Conservation (phyloP, 2,329 filamentous ascomycete species). For the Shiraia bambusicola region DNA sequence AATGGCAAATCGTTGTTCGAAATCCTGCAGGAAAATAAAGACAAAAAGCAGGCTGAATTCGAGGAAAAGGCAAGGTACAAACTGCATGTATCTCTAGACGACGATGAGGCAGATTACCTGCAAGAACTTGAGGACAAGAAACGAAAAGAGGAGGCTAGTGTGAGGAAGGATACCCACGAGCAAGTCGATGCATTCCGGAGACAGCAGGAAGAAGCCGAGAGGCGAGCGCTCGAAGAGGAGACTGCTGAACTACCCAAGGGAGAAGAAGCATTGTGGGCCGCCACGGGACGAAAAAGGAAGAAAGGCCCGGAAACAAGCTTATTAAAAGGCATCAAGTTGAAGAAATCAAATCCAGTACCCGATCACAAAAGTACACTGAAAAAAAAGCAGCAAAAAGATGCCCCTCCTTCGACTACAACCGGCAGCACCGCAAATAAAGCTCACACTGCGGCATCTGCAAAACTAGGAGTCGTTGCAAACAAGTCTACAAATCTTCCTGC, state of each 20-base stretch:
- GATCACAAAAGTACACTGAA: conserved; percentile 12
- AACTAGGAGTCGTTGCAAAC: conserved; percentile 1
- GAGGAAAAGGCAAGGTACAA: conserved; percentile 70
- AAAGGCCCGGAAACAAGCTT: conserved; percentile 44
- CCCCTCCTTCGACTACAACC: neutral
- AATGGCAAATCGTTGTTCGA: conserved; percentile 70
- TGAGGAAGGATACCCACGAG: conserved; percentile 60
- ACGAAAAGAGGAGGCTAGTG: conserved; percentile 57
- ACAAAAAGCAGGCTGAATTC: conserved; percentile 81
- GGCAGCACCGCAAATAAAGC: neutral
- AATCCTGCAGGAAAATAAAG: conserved; percentile 79
- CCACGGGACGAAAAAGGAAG: conserved; percentile 55
- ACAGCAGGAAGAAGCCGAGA: conserved; percentile 61
- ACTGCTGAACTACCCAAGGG: conserved; percentile 39
- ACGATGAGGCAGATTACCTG: conserved; percentile 77
- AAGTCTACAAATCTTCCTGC: conserved; percentile 18
- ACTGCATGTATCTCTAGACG: conserved; percentile 78
- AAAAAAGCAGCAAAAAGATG: conserved; percentile 1
- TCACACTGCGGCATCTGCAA: conserved; percentile 1
- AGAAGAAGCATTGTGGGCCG: conserved; percentile 53
- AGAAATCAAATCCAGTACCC: conserved; percentile 36
- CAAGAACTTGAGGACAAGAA: conserved; percentile 60
- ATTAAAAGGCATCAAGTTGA: conserved; percentile 49
- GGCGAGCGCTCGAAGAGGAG: conserved; percentile 46
- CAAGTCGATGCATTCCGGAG: conserved; percentile 61